Base-by-base conservation (phyloP, 129 eudicot species). In the Flaveria trinervia region DNA sequence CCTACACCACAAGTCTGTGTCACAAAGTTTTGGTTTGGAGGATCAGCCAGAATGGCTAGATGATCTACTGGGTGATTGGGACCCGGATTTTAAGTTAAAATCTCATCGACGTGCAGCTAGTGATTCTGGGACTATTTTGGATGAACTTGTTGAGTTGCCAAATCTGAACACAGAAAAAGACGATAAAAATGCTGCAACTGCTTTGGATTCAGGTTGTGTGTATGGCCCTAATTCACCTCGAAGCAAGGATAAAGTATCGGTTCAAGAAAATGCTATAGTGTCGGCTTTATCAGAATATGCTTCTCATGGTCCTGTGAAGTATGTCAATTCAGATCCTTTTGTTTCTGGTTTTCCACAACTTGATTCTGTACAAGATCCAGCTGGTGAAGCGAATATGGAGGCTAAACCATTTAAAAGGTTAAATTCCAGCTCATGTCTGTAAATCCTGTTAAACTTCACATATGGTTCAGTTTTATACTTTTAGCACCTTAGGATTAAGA, bases 191-290 rank as follows among this genome's bases (percentile, higher is more conserved):
- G 50, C 80, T 48, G 76, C 72, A 61, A 68, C 67, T 52, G 70
- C 73, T 2, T 84, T 82, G 78, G 92, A 82, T 74, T 80, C 96
- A 1, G 78, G 69, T 79, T 84, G 88, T 72, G 41, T 66, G 3
- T 92, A 89, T 78, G 97, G 97, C 43, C 97, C 97, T 46, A 92
- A 92, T 67, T 92, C 97, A 9, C 97, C 97, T 51, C 73, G 95
- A 28, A 80, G 78, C 70, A 91, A 82, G 70, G 80, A 77, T 56
- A 89, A 83, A 66, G 43, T 71, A 65, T 49, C 83, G 0, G 67
- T 85, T 79, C 84, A 88, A 55, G 89, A 84, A 46, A 84, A 66
- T 72, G 81, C 82, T 16, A 79, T 86, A 17, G 88, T 83, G 65
- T 88, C 93, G 13, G 92, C 92, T 22, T 92, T 92, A 72, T 85